Percentiles rank a stretch among this genome's conserved stretches.
phyloP scores from a whole-genome alignment of 2,329 filamentous ascomycete genomes.

The Aspergillus novoparasiticus region DNA sequence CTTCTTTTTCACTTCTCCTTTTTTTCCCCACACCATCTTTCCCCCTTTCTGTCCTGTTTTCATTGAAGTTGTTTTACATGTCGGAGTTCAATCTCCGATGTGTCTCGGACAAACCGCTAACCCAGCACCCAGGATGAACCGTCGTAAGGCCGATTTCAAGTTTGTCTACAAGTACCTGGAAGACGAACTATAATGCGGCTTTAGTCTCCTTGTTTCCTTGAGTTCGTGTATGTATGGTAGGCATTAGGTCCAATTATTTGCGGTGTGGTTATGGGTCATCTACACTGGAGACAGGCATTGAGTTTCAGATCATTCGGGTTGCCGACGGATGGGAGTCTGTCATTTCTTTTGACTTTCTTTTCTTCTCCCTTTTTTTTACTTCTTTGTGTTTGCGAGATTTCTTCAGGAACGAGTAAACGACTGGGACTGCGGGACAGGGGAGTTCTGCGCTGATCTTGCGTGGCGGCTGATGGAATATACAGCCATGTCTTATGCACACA shows the following conservation, averaged over 20 bases:
- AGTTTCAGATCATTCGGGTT: conserved; percentile 5
- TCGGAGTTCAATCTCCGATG: conserved; percentile 10
- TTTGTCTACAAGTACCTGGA: conserved; percentile 98
- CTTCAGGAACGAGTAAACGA: conserved; percentile 35
- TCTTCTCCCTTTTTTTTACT: conserved; percentile 16
- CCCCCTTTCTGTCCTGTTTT: conserved; percentile 21
- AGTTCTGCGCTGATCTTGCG: conserved; percentile 26
- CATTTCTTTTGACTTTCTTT: conserved; percentile 3
- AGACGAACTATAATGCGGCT: conserved; percentile 70
- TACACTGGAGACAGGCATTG: conserved; percentile 8
- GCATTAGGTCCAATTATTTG: neutral
- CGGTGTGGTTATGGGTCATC: conserved; percentile 11
- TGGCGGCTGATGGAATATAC: conserved; percentile 19
- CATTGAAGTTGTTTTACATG: conserved; percentile 7
- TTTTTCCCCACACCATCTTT: neutral
- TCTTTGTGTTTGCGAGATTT: conserved; percentile 16
- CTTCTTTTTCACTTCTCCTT: conserved; percentile 13
- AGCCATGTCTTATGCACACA: conserved; percentile 15
- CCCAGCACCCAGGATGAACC: conserved; percentile 79
- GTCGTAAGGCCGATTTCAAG: conserved; percentile 95
- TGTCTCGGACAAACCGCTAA: conserved; percentile 17
- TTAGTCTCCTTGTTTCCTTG: neutral
- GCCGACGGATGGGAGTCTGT: conserved; percentile 1
- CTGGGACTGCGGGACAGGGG: conserved; percentile 33
- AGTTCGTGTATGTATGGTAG: conserved; percentile 2